Conservation (phyloP, 2,329 filamentous ascomycete genomes). For the Neospermospora avenae region DNA sequence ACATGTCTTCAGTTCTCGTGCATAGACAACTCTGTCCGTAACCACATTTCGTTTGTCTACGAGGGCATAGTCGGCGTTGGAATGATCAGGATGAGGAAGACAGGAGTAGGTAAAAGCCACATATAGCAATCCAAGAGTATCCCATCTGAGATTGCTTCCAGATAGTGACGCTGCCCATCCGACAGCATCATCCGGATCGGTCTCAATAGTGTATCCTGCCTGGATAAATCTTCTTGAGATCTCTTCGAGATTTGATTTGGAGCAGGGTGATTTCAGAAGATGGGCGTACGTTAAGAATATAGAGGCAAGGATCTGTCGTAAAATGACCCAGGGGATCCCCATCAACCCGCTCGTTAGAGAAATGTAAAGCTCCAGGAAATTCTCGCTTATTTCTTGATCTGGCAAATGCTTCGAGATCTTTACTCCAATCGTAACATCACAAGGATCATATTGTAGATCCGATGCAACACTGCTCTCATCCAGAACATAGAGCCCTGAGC, state of each 20-base stretch:
- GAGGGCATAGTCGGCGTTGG: conserved; percentile 11
- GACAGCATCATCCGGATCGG: conserved; percentile 1
- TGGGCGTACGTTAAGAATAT: conserved; percentile 11
- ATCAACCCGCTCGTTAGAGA: conserved; percentile 5
- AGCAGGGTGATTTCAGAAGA: conserved; percentile 4
- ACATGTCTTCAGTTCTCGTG: conserved; percentile 14
- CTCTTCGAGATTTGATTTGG: conserved; percentile 2
- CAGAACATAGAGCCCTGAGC: not conserved
- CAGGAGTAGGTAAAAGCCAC: conserved; percentile 7
- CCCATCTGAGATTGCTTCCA: conserved; percentile 20
- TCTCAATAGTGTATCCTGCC: not conserved
- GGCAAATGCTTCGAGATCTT: conserved; percentile 14
- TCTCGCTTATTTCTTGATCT: not conserved
- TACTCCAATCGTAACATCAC: conserved; percentile 5
- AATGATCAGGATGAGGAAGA: conserved; percentile 1
- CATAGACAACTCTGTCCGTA: conserved; percentile 2
- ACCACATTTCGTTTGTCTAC: not conserved
- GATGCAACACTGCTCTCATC: not conserved
- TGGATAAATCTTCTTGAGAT: conserved; percentile 13
- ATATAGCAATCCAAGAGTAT: conserved; percentile 19
- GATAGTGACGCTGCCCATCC: conserved; percentile 18
- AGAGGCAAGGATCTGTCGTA: conserved; percentile 6
- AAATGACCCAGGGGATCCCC: conserved; percentile 8
- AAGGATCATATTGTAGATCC: not conserved
- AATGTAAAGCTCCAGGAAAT: conserved; percentile 6